Evolutionary conservation across 768 basidiomycete genomes (phyloP).

Genomic region (Boletellus emodensis): DNA sequence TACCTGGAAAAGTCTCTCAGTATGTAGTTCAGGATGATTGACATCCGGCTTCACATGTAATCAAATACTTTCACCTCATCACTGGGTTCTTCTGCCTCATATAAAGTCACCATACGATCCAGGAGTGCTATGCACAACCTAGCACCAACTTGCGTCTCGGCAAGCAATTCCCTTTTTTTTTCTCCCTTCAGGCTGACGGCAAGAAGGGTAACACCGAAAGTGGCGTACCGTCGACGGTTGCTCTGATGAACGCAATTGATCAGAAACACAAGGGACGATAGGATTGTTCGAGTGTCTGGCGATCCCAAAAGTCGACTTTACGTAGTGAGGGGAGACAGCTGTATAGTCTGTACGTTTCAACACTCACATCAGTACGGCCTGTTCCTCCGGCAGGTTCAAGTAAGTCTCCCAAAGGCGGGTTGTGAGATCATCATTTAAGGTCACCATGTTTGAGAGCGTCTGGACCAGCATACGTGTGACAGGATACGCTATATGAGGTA

Average conservation of each 20-base stretch:
- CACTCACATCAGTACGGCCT: slow-evolving; percentile 69
- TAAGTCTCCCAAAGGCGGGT: slow-evolving; percentile 61
- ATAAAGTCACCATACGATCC: slow-evolving; percentile 66
- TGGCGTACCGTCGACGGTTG: slow-evolving; percentile 50
- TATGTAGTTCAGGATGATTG: slow-evolving; percentile 2
- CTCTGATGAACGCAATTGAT: slow-evolving; percentile 66
- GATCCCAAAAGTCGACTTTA: slow-evolving; percentile 58
- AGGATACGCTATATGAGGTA: slow-evolving; percentile 45
- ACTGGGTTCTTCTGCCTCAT: slow-evolving; percentile 62
- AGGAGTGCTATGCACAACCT: slow-evolving; percentile 66
- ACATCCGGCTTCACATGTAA: slow-evolving; percentile 50
- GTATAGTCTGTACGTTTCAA: slow-evolving; percentile 12
- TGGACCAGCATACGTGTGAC: slow-evolving; percentile 69
- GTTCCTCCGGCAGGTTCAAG: slow-evolving; percentile 65
- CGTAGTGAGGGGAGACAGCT: slow-evolving; percentile 6
- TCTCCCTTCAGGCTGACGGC: neutral
- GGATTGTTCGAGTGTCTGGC: slow-evolving; percentile 56
- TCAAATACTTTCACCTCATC: slow-evolving; percentile 71
- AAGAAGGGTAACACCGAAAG: slow-evolving; percentile 6
- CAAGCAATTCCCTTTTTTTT: slow-evolving; percentile 44
- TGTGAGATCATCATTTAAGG: slow-evolving; percentile 59
- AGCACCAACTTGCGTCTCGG: slow-evolving; percentile 50
- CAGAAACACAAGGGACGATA: slow-evolving; percentile 65
- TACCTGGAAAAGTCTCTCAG: slow-evolving; percentile 43
- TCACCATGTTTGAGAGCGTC: slow-evolving; percentile 79